Percentiles rank a stretch among this genome's conserved stretches.
These are phyloP conservation scores for Thuja plicata DNA, from an alignment of 83 land plant genomes.

Conservation along the genomic window DNA sequence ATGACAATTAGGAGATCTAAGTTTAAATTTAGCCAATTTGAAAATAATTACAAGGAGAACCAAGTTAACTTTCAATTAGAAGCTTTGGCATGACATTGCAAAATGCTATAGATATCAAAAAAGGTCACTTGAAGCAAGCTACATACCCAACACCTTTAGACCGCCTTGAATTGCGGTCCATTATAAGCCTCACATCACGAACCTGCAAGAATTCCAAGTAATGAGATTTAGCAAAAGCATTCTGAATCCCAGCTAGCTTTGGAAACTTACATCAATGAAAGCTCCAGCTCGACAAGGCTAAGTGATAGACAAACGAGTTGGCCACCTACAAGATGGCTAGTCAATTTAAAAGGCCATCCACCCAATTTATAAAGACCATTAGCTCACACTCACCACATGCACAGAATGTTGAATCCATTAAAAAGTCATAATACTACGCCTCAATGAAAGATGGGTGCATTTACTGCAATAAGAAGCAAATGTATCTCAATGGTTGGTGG, in stretches of 20 bases:
- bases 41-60: neutral
- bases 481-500: constrained; percentile 31
- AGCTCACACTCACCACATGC: constrained; percentile 39
- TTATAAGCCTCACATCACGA: constrained; percentile 96
- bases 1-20: neutral
- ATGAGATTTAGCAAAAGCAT: neutral
- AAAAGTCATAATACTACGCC: constrained; percentile 34
- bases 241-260: neutral
- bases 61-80: neutral
- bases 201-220: constrained; percentile 52
- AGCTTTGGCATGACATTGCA: neutral
- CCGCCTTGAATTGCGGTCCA: constrained; percentile 98
- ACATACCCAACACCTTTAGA: constrained; percentile 99
- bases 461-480: constrained; percentile 42
- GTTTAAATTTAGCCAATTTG: neutral
- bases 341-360: constrained; percentile 14
- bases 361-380: constrained; percentile 15
- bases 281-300: constrained; percentile 8
- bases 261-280: constrained; percentile 2
- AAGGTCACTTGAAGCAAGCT: neutral
- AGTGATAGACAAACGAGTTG: neutral
- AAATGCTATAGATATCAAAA: neutral
- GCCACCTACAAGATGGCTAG: constrained; percentile 6
- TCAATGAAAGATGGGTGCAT: constrained; percentile 49
- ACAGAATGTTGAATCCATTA: constrained; percentile 37